Evolutionary conservation across 2,329 filamentous ascomycete species (phyloP), one percentile per base, ranked within the genome.

Genomic region (Endothia cerciana): DNA sequence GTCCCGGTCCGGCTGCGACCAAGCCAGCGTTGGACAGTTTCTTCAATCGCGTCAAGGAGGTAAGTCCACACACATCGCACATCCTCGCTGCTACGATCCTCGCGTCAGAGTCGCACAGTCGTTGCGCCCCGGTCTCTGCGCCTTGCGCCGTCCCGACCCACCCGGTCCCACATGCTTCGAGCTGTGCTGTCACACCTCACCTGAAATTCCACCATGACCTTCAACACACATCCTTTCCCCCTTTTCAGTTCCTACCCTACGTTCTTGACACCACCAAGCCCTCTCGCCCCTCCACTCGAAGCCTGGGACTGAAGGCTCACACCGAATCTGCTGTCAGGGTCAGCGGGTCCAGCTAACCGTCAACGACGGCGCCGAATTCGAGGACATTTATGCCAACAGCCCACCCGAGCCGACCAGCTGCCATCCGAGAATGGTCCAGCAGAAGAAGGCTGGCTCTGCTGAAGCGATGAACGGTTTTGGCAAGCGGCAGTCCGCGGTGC

Each of bases 381-480:
- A 76, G 66, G 72, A 74, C 68, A 70, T 71, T 66, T 75, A 74
- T 70, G 72, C 68, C 68, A 73, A 70, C 68, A 69, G 68, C 47
- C 69, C 69, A 19, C 28, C 65, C 62, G 73, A 74, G 53, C 57
- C 61, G 28, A 33, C 51, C 61, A 74, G 68, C 69, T 73, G 72
- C 68, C 70, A 70, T 64, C 70, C 74, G 68, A 73, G 68, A 68
- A 74, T 74, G 74, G 76, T 76, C 40, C 73, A 73, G 71, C 76
- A 76, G 61, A 77, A 74, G 71, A 75, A 74, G 67, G 63, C 69
- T 17, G 70, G 72, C 55, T 69, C 73, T 40, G 70, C 66, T 64
- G 74, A 77, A 30, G 67, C 70, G 33, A 63, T 69, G 33, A 77
- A 76, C 73, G 75, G 75, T 25, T 67, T 71, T 11, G 60, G 65